A percentile compares a stretch with the other conserved stretches of the same genome.
Conservation (phyloP, 352 stramenopile species). For the Globisporangium sylvaticum region DNA sequence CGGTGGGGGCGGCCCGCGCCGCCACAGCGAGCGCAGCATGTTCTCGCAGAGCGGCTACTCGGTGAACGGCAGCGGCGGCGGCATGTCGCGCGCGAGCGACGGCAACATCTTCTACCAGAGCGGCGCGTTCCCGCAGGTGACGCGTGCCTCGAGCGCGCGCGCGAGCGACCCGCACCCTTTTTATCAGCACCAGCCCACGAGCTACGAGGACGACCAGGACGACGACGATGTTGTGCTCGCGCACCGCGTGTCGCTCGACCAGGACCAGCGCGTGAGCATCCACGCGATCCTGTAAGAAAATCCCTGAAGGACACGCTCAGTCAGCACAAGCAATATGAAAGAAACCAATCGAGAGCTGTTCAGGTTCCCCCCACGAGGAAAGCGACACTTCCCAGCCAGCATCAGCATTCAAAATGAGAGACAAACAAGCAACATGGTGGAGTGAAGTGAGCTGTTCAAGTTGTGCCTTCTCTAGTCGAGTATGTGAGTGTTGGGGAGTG, state of each 20-base stretch:
- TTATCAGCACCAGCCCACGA: conserved; percentile 19
- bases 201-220: conserved; percentile 17
- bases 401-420: not conserved
- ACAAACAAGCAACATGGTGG: not conserved
- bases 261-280: conserved; percentile 57
- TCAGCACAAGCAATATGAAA: not conserved
- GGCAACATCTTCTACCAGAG: conserved; percentile 42
- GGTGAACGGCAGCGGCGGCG: conserved; percentile 13
- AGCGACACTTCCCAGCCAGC: not conserved
- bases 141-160: conserved; percentile 2
- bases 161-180: conserved; percentile 22
- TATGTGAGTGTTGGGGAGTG: not conserved
- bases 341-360: not conserved
- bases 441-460: not conserved
- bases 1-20: conserved; percentile 18
- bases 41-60: conserved; percentile 22
- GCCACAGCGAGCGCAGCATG: conserved; percentile 21
- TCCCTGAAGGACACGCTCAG: not conserved
- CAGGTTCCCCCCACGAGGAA: not conserved
- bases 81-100: conserved; percentile 34
- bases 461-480: not conserved
- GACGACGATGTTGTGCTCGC: conserved; percentile 54
- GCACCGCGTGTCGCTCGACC: conserved; percentile 54
- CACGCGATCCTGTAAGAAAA: conserved; percentile 57
- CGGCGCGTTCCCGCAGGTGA: conserved; percentile 10